Evolutionary conservation across 805 yeast genomes (phyloP).

Genomic region (Millerozyma acaciae): DNA sequence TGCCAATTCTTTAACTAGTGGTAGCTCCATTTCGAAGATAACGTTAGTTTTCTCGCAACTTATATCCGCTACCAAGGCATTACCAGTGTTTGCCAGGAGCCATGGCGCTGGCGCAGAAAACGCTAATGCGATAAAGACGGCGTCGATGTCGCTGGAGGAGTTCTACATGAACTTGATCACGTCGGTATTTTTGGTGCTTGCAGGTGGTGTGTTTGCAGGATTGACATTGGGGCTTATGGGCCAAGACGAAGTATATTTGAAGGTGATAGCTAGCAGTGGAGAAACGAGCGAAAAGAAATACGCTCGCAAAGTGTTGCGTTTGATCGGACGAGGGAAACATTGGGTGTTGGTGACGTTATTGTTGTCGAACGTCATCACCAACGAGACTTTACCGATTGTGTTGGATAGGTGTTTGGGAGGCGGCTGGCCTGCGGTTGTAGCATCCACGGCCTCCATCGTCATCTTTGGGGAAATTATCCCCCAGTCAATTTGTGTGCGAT

Average conservation of each 20-base stretch:
- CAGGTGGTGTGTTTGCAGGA: constrained; percentile 92
- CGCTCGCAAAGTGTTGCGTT: constrained; percentile 66
- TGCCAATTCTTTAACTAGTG: constrained; percentile 20
- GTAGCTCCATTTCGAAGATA: constrained; percentile 22
- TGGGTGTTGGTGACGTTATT: constrained; percentile 92
- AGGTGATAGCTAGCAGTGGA: constrained; percentile 90
- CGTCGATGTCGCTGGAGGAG: constrained; percentile 26
- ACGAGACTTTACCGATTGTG: constrained; percentile 91
- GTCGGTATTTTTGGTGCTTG: constrained; percentile 58
- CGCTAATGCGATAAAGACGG: constrained; percentile 2
- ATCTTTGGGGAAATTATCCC: constrained; percentile 96
- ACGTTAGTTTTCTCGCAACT: constrained; percentile 29
- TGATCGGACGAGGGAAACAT: constrained; percentile 84
- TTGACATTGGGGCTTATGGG: constrained; percentile 96
- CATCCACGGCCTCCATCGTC: constrained; percentile 90
- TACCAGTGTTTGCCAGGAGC: constrained; percentile 23
- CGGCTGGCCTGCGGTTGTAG: constrained; percentile 94
- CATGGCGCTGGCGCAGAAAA: constrained; percentile 3
- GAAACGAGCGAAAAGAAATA: constrained; percentile 59
- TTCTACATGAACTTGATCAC: constrained; percentile 48
- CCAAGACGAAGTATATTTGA: constrained; percentile 91
- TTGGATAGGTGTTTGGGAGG: constrained; percentile 92
- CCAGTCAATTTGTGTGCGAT: constrained; percentile 87
- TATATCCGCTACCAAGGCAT: constrained; percentile 30
- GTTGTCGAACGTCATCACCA: constrained; percentile 84